Conservation (phyloP, 2,329 filamentous ascomycete genomes). For the Fusarium caatingaense region DNA sequence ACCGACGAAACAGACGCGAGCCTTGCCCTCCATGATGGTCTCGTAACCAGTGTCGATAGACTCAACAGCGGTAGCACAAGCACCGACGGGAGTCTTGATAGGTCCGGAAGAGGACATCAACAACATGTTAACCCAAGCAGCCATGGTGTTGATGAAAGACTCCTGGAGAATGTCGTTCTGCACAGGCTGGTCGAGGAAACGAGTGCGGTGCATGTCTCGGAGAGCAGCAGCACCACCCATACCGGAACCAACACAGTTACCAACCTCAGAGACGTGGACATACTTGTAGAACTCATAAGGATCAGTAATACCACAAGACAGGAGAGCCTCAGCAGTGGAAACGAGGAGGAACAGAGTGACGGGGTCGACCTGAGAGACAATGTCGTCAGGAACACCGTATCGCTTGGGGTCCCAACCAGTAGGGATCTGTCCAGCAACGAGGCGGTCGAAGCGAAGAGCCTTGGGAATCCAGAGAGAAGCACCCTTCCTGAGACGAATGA, state of each 20-base stretch:
- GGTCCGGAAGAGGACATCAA: constrained; percentile 95
- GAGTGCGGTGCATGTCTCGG: constrained; percentile 97
- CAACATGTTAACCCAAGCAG: constrained; percentile 99
- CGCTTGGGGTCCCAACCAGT: constrained; percentile 97
- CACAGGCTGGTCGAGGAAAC: constrained; percentile 94
- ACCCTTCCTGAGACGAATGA: constrained; percentile 93
- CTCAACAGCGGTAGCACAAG: constrained; percentile 96
- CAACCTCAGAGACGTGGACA: constrained; percentile 96
- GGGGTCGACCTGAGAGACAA: constrained; percentile 96
- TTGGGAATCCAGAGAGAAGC: constrained; percentile 96
- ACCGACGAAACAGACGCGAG: constrained; percentile 95
- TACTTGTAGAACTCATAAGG: constrained; percentile 99
- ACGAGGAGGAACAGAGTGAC: constrained; percentile 96
- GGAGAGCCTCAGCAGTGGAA: constrained; percentile 89
- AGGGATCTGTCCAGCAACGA: constrained; percentile 96
- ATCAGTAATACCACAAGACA: constrained; percentile 95
- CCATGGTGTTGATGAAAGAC: constrained; percentile 99
- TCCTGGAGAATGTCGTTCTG: constrained; percentile 99
- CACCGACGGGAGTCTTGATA: constrained; percentile 98
- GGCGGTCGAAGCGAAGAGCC: constrained; percentile 94
- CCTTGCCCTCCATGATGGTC: constrained; percentile 98
- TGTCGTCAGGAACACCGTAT: constrained; percentile 97
- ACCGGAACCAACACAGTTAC: constrained; percentile 98
- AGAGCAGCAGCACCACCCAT: constrained; percentile 95
- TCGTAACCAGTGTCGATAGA: constrained; percentile 98